A percentile compares a stretch with the other conserved stretches of the same genome.
Evolutionary conservation across 129 eudicot genomes (phyloP).

Genomic region (Gnaphalium uliginosum): DNA sequence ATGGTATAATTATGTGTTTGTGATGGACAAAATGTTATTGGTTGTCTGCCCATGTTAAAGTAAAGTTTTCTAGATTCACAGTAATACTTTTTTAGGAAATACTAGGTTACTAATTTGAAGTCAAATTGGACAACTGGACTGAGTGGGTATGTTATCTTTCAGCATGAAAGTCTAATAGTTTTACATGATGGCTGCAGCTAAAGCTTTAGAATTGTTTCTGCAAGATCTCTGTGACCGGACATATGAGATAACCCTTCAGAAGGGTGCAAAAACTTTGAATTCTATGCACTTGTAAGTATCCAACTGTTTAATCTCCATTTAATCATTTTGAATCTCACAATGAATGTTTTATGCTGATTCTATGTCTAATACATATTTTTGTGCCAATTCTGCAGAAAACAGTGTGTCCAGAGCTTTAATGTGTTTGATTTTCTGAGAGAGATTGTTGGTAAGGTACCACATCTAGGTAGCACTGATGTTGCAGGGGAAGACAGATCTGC

Average conservation of each 20-base stretch:
- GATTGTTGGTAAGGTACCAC: slow-evolving; percentile 91
- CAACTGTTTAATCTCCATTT: not conserved
- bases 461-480: slow-evolving; percentile 74
- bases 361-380: not conserved
- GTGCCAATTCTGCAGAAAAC: slow-evolving; percentile 46
- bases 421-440: slow-evolving; percentile 87
- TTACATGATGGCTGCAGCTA: slow-evolving; percentile 4
- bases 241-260: slow-evolving; percentile 14
- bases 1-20: not conserved
- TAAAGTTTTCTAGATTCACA: not conserved
- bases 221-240: slow-evolving; percentile 12
- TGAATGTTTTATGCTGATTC: not conserved
- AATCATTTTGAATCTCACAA: not conserved
- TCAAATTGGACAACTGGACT: not conserved
- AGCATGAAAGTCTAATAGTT: not conserved
- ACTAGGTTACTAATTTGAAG: not conserved
- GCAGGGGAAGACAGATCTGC: slow-evolving; percentile 49
- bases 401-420: slow-evolving; percentile 75
- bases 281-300: slow-evolving; percentile 1
- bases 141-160: not conserved
- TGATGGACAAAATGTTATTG: not conserved
- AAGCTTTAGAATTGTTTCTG: slow-evolving; percentile 11
- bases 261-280: slow-evolving; percentile 2
- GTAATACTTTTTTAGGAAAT: not conserved
- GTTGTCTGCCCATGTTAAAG: not conserved